phyloP scores from a whole-genome alignment of 257 asterid genomes.

The Solanum piurae region DNA sequence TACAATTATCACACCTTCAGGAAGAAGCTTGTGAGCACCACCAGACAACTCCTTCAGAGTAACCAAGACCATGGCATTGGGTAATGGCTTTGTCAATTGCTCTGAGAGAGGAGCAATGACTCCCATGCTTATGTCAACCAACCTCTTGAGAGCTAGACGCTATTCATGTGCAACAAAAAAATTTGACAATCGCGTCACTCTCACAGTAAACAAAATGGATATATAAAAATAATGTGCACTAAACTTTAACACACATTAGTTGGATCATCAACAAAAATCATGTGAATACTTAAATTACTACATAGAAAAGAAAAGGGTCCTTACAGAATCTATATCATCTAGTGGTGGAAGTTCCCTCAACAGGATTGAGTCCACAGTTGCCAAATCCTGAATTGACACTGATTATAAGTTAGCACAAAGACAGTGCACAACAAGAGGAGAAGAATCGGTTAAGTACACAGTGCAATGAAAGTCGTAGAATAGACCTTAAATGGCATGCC shows the following conservation, averaged over 20 bases:
- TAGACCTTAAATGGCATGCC: constrained; percentile 98
- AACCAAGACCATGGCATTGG: constrained; percentile 69
- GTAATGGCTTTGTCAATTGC: constrained; percentile 83
- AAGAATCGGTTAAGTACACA: constrained; percentile 1
- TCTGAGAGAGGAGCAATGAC: constrained; percentile 86
- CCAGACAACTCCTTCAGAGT: constrained; percentile 69
- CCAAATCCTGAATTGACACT: constrained; percentile 56
- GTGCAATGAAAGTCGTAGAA: neutral
- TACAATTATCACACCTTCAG: constrained; percentile 44
- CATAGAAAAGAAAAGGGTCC: constrained; percentile 10
- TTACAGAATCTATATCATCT: constrained; percentile 83
- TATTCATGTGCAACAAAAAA: constrained; percentile 20
- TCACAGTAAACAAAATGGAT: neutral
- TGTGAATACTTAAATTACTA: neutral
- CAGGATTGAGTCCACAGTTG: constrained; percentile 93
- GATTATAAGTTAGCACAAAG: constrained; percentile 2
- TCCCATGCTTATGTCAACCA: constrained; percentile 94
- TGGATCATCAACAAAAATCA: neutral
- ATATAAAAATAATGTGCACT: neutral
- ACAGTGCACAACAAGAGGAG: neutral
- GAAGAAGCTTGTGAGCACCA: constrained; percentile 87
- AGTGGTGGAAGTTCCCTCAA: constrained; percentile 82
- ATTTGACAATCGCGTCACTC: constrained; percentile 8
- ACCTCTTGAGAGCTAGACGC: constrained; percentile 83
- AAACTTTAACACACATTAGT: neutral